A percentile compares a stretch with the other conserved stretches of the same genome.
Evolutionary conservation across 176 grass and related monocot species (phyloP).

Genomic region (Coix lacrymajobi): DNA sequence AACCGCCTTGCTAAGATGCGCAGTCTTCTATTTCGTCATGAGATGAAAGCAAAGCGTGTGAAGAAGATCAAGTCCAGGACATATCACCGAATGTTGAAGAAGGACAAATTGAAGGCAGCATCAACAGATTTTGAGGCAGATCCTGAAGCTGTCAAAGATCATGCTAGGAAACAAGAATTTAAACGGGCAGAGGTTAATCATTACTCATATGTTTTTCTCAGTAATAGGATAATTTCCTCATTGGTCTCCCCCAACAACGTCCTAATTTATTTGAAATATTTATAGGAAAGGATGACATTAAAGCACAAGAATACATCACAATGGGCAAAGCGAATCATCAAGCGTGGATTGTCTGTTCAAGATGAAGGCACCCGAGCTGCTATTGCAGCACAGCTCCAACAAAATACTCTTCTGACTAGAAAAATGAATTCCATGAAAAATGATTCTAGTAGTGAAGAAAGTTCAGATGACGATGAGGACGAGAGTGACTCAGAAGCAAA

Average conservation of each 20-base stretch:
- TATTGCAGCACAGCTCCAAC: slow-evolving; percentile 71
- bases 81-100: slow-evolving; percentile 90
- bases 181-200: slow-evolving; percentile 79
- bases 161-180: slow-evolving; percentile 74
- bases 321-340: slow-evolving; percentile 81
- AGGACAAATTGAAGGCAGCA: slow-evolving; percentile 60
- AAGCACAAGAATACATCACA: slow-evolving; percentile 91
- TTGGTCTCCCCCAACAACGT: background rate
- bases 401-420: slow-evolving; percentile 71
- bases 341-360: slow-evolving; percentile 77
- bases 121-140: slow-evolving; percentile 63
- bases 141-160: slow-evolving; percentile 66
- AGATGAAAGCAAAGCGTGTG: slow-evolving; percentile 87
- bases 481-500: slow-evolving; percentile 39
- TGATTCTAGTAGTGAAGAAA: slow-evolving; percentile 69
- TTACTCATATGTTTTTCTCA: background rate
- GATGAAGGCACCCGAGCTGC: slow-evolving; percentile 90
- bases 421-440: slow-evolving; percentile 89
- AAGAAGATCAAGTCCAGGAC: slow-evolving; percentile 99
- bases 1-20: slow-evolving; percentile 92
- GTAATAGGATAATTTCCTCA: background rate
- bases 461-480: slow-evolving; percentile 60
- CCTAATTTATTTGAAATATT: slow-evolving; percentile 13
- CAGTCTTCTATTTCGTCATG: slow-evolving; percentile 94
- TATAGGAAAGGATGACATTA: slow-evolving; percentile 83